Base-by-base conservation (phyloP, 164 flowering plant species). In the Sedum album region DNA sequence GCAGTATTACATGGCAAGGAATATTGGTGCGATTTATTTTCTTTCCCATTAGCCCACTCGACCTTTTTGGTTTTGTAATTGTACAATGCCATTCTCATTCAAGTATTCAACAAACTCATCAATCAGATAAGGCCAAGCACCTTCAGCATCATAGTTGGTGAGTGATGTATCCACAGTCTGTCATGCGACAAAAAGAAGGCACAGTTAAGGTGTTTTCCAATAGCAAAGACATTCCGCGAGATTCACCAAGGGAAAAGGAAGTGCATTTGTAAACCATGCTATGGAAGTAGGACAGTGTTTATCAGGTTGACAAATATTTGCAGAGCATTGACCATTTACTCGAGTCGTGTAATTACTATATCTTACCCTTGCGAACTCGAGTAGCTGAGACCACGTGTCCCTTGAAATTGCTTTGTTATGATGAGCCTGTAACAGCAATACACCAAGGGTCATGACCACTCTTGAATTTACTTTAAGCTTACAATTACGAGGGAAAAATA, bases 101-200 rank as follows among this genome's bases (percentile, higher is more conserved):
- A 87, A 79, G 82, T 89, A 91, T 41, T 93, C 98, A 13, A 89
- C 98, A 70, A 93, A 93, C 76, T 93, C 98, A 69, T 93, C 98
- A 51, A 93, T 90, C 44, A 93, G 84, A 74, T 91, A 93, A 0
- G 98, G 98, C 98, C 98, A 93, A 28, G 98, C 98, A 70, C 98
- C 98, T 70, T 91, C 96, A 7, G 94, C 87, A 74, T 93, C 97
- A 66, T 93, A 93, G 80, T 91, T 89, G 38, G 93, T 80, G 44
- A 91, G 71, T n/a, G 77, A 73, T 10, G 94, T 83, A 51, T 88
- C 93, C 33, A 91, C 92, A 0, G 75, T 78, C 98, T 93, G 85
- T 53, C 25, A 53, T 25, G 28, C 15, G 10, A 53, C 1, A 53
- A 1, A 53, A 6, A n/a, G 25, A n/a, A 49, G 7, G 5, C 38